Base-by-base conservation (phyloP, 2,329 filamentous ascomycete genomes). In the Dactylellina drechsleri region DNA sequence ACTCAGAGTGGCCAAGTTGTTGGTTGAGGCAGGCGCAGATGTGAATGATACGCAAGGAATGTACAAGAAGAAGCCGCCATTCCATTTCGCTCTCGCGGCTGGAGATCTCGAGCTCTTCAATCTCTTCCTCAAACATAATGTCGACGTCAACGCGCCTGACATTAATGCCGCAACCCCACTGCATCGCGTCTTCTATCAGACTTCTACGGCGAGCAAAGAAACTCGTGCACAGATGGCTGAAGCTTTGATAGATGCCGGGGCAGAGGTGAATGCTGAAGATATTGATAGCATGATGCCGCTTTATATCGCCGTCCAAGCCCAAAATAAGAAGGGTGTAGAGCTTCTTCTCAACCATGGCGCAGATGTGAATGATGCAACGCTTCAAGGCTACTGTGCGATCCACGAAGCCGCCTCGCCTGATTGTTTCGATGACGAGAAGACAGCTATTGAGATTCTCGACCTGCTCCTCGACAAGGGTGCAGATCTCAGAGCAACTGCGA, bases 211-310 rank as follows among this genome's bases (percentile, higher is more conserved):
- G 3, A 57, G 26, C 1, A 57, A 62, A 12, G 70, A 74, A 18
- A 50, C 50, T 16, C 56, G 70, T 23, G 57, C 57, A 20, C 52
- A 41, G n/a, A 74, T 74, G 56, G 70, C 61, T 1, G 58, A 66
- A n/a, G 50, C 64, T 8, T 54, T 74, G n/a, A 64, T 78, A 40
- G 56, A 65, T 5, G 68, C 58, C 2, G 77, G 73, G 2, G 68
- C 62, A 3, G 59, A 68, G 8, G 64, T 68, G 45, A 75, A 78
- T 57, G 75, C 71, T 4, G 50, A 78, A 54, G 58, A 79, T 71
- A 54, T 65, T 61, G 64, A 75, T 26, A 75, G 71, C 13, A 31
- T 45, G 31, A 68, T 68, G 64, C 71, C 71, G 16, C 54, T 79
- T 15, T 73, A 67, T 12, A 54, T 56, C 7, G 78, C 78, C 5